Conservation (phyloP, 2,329 filamentous ascomycete genomes). For the Boeremia lycopersici region DNA sequence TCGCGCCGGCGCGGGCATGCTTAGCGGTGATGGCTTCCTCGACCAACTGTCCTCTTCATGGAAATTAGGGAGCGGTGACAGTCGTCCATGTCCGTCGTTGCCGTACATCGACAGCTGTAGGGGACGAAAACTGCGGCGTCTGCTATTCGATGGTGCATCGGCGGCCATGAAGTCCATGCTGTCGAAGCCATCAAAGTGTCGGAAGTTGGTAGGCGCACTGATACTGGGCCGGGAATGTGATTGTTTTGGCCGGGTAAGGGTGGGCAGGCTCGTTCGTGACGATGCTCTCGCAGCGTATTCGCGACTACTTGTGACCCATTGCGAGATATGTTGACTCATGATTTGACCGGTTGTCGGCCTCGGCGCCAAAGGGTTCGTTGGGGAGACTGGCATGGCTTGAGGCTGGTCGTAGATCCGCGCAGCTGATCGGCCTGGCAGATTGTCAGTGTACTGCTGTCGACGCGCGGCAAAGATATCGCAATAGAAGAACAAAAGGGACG, state of each 20-base stretch:
- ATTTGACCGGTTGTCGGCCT: constrained; percentile 46
- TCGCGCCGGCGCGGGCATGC: constrained; percentile 41
- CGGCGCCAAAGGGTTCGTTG: constrained; percentile 18
- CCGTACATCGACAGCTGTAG: constrained; percentile 50
- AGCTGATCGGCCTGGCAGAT: constrained; percentile 2
- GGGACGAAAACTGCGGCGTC: constrained; percentile 45
- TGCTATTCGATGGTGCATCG: constrained; percentile 38
- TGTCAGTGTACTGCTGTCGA: neutral
- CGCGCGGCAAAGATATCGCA: neutral
- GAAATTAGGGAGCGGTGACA: constrained; percentile 50
- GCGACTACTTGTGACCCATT: constrained; percentile 44
- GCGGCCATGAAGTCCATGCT: constrained; percentile 42
- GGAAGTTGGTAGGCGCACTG: constrained; percentile 45
- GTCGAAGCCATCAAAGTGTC: constrained; percentile 41
- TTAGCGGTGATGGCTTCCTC: constrained; percentile 30
- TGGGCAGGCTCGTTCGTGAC: constrained; percentile 41
- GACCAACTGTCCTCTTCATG: constrained; percentile 35
- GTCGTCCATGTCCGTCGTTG: constrained; percentile 33
- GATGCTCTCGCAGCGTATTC: constrained; percentile 46
- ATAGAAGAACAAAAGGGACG: neutral
- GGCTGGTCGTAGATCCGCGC: constrained; percentile 41
- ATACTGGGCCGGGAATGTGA: constrained; percentile 46
- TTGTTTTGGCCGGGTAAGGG: constrained; percentile 37
- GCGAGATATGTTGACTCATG: constrained; percentile 43
- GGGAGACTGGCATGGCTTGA: constrained; percentile 34